phyloP scores from a whole-genome alignment of 441 rosid species.

The Sinapis alba region DNA sequence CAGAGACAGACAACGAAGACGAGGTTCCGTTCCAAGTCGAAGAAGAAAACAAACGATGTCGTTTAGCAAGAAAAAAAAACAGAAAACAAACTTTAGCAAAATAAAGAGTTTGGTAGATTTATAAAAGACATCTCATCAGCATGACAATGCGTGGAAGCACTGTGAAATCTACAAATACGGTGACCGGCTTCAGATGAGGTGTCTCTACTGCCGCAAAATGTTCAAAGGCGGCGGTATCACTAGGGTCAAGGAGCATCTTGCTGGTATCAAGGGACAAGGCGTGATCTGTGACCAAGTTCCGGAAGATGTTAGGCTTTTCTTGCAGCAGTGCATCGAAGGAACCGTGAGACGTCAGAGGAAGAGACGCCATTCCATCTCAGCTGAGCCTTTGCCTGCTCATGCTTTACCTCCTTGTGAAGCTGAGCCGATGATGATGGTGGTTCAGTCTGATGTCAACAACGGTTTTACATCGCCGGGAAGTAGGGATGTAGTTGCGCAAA shows the following conservation, averaged over 20 bases:
- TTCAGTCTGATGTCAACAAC: constrained; percentile 46
- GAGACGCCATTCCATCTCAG: constrained; percentile 45
- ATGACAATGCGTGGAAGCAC: constrained; percentile 85
- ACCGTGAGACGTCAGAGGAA: constrained; percentile 55
- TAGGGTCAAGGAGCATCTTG: constrained; percentile 90
- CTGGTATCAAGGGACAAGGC: constrained; percentile 78
- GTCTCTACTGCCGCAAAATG: constrained; percentile 65
- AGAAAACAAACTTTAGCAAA: constrained; percentile 29
- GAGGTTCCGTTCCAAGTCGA: neutral
- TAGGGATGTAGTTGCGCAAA: constrained; percentile 31
- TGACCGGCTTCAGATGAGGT: constrained; percentile 63
- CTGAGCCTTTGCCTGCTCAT: constrained; percentile 39
- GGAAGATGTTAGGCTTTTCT: constrained; percentile 52
- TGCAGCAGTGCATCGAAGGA: constrained; percentile 68
- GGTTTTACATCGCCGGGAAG: constrained; percentile 27
- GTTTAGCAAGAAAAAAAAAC: neutral
- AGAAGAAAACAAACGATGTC: neutral
- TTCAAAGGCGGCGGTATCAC: constrained; percentile 93
- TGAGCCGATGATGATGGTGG: constrained; percentile 26
- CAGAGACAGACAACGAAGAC: constrained; percentile 13
- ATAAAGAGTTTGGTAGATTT: constrained; percentile 22
- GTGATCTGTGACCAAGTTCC: constrained; percentile 69
- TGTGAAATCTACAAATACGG: constrained; percentile 61
- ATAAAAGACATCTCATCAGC: constrained; percentile 32
- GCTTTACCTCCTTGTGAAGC: constrained; percentile 39